Evolutionary conservation across 495 filamentous ascomycete genomes (phyloP), one percentile per base, ranked within the genome.

Genomic region (Hypoxylon intermedium): DNA sequence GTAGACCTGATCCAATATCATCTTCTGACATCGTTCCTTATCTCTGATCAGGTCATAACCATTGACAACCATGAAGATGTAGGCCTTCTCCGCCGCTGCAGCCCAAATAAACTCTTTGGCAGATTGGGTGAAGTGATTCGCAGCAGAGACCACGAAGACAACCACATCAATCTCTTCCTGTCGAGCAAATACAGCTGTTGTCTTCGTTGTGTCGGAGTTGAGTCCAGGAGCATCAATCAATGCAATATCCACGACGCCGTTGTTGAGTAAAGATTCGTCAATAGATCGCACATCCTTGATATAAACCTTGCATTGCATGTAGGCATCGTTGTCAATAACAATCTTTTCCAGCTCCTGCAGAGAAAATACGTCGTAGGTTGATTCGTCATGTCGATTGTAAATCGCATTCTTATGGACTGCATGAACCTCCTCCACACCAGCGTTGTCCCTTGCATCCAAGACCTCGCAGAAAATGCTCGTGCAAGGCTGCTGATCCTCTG

Each of bases 101-200:
- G 93, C 93, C 77, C 90, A 86, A 58, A 98, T 97, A 70, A 98
- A 98, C 60, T 98, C 92, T 70, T 91, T 97, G 9, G 95, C 93
- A 2, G 93, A 94, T 43, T 92, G 83, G 1, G 94, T 98, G 72
- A 98, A 98, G 72, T 97, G 95, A 65, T 98, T 98, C 33, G 92
- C 92, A 11, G 95, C 94, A 26, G 91, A 96, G 9, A 98, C 95
- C 19, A 98, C 94, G 58, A 98, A 98, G 1, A 98, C 94, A 16
- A 98, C 95, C 3, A 98, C 94, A 73, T 98, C 94, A 54, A 98
- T 98, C 74, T 98, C 94, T 71, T 98, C 94, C 73, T 98, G 93
- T 33, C 94, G 82, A 21, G 94, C 94, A 74, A 98, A 98, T 9
- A 97, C 87, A 6, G 95, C 94, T 0, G 94, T 98, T 1, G 94